Evolutionary conservation across 768 basidiomycete species (phyloP).

Genomic region (Cyclocybe aegerita): DNA sequence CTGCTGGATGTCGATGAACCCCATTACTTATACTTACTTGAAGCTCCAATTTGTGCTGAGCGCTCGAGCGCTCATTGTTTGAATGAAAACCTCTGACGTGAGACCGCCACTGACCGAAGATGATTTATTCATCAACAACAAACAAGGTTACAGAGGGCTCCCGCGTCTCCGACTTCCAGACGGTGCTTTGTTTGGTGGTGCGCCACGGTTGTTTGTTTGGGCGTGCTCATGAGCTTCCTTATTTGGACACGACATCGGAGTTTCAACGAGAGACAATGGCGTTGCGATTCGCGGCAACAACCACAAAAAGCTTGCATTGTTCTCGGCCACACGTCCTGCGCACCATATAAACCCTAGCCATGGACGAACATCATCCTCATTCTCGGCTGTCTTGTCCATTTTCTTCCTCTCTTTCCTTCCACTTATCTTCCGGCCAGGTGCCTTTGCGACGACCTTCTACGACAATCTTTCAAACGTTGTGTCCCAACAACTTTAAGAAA

Average conservation of each 20-base stretch:
- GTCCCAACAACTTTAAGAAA: neutral
- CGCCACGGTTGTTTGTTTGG: too few relatives aligned
- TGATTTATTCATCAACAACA: too few relatives aligned
- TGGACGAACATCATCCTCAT: slow-evolving; percentile 2
- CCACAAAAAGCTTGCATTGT: slow-evolving; percentile 1
- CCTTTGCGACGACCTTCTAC: slow-evolving; percentile 17
- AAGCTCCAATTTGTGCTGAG: too few relatives aligned
- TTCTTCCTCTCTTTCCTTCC: slow-evolving; percentile 5
- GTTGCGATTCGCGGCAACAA: neutral
- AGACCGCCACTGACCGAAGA: too few relatives aligned
- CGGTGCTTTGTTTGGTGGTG: too few relatives aligned
- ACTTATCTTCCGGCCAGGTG: slow-evolving; percentile 19
- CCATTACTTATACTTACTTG: too few relatives aligned
- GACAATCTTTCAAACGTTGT: slow-evolving; percentile 13
- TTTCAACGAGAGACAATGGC: slow-evolving; percentile 2
- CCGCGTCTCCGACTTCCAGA: too few relatives aligned
- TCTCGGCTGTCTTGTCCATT: slow-evolving; percentile 9
- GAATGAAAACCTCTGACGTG: too few relatives aligned
- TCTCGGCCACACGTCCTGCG: neutral
- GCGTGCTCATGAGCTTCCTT: too few relatives aligned
- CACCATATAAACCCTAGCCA: slow-evolving; percentile 5
- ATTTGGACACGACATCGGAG: neutral
- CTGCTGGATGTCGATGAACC: too few relatives aligned
- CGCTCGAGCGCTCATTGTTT: too few relatives aligned
- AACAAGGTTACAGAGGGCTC: too few relatives aligned